Percentiles rank a stretch among this genome's conserved stretches.
phyloP scores from a whole-genome alignment of 129 eudicot genomes.

The Dittrichia graveolens region DNA sequence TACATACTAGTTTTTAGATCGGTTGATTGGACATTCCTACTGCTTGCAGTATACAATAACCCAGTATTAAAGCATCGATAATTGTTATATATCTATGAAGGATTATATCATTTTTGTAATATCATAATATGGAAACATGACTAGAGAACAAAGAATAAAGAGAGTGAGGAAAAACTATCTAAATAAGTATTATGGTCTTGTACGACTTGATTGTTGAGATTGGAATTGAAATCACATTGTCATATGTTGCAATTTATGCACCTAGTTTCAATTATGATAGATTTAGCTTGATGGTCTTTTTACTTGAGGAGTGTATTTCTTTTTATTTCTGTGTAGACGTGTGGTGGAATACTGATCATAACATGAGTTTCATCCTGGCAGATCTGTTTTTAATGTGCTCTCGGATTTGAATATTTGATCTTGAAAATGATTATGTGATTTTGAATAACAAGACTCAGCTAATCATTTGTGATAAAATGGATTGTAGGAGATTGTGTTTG shows the following conservation, averaged over 20 bases:
- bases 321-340: background rate
- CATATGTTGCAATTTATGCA: background rate
- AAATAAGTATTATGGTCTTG: background rate
- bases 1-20: constrained; percentile 10
- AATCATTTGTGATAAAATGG: too few relatives aligned
- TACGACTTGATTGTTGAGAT: constrained; percentile 16
- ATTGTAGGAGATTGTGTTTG: too few relatives aligned
- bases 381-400: too few relatives aligned
- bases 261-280: background rate
- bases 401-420: too few relatives aligned
- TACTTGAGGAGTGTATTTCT: background rate
- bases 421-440: too few relatives aligned
- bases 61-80: too few relatives aligned
- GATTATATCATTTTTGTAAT: background rate
- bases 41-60: background rate
- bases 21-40: background rate
- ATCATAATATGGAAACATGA: background rate
- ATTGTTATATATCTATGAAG: background rate
- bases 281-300: background rate
- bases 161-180: background rate
- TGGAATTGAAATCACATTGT: background rate
- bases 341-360: constrained; percentile 2
- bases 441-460: too few relatives aligned
- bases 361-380: background rate
- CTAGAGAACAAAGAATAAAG: background rate